A percentile compares a stretch with the other conserved stretches of the same genome.
These are phyloP conservation scores for Raffaelea deltoideospora DNA, from an alignment of 2,329 filamentous ascomycete species.

Conservation along the genomic window DNA sequence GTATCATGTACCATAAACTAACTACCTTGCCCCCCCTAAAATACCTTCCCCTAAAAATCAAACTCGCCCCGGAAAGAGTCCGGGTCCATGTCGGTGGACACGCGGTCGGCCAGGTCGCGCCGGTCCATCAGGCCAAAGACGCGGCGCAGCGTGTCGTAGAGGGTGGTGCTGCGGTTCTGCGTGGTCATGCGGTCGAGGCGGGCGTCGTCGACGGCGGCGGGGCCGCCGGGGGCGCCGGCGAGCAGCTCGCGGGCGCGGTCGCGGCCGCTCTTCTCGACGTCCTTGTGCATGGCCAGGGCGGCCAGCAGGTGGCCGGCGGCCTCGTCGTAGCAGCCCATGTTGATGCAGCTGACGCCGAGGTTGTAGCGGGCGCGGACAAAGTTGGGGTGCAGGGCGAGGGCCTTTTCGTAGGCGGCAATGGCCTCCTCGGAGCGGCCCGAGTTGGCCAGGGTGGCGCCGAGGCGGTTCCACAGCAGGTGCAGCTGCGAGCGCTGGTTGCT, in stretches of 20 bases:
- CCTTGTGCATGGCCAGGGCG: constrained; percentile 88
- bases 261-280: constrained; percentile 72
- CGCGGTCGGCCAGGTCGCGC: constrained; percentile 73
- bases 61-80: constrained; percentile 80
- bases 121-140: constrained; percentile 97
- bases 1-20: no score
- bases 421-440: constrained; percentile 87
- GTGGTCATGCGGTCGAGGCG: constrained; percentile 76
- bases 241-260: constrained; percentile 75
- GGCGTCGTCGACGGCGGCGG: constrained; percentile 40
- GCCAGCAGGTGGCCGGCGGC: constrained; percentile 86
- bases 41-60: constrained; percentile 47
- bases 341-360: constrained; percentile 90
- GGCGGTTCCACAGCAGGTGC: constrained; percentile 91
- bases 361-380: constrained; percentile 97
- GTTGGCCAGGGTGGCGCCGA: constrained; percentile 92
- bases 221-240: constrained; percentile 37
- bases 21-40: no score
- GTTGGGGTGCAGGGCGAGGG: constrained; percentile 78
- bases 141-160: constrained; percentile 84
- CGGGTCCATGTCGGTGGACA: constrained; percentile 80
- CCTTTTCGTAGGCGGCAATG: constrained; percentile 90
- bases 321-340: constrained; percentile 88
- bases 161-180: constrained; percentile 91
- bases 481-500: constrained; percentile 76